Evolutionary conservation across 768 basidiomycete genomes (phyloP).

Genomic region (Mycena vulgaris): DNA sequence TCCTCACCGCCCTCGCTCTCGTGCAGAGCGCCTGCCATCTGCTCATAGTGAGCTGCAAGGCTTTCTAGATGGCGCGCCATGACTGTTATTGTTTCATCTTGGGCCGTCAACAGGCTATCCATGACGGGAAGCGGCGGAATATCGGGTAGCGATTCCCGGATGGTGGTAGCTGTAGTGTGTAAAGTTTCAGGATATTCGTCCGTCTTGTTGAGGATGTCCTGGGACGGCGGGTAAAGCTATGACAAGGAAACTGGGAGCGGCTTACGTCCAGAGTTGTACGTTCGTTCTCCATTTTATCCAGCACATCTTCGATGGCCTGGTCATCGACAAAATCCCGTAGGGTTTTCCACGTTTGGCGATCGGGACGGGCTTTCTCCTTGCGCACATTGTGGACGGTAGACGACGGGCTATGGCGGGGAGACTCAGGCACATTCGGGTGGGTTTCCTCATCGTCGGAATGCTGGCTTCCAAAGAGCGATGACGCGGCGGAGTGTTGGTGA

Average conservation of each 20-base stretch:
- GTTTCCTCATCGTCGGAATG: slow-evolving; percentile 56
- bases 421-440: slow-evolving; percentile 38
- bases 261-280: slow-evolving; percentile 77
- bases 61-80: slow-evolving; percentile 86
- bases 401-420: slow-evolving; percentile 57
- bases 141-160: slow-evolving; percentile 67
- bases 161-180: slow-evolving; percentile 65
- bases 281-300: slow-evolving; percentile 83
- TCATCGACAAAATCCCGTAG: slow-evolving; percentile 91
- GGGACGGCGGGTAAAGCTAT: slow-evolving; percentile 16
- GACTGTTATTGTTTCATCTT: slow-evolving; percentile 69
- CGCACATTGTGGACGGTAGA: slow-evolving; percentile 58
- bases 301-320: slow-evolving; percentile 80
- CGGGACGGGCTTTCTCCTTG: slow-evolving; percentile 50
- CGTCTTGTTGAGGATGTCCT: slow-evolving; percentile 77
- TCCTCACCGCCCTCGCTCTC: slow-evolving; percentile 79
- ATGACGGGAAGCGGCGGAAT: slow-evolving; percentile 56
- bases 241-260: slow-evolving; percentile 17
- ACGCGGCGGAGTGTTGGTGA: slow-evolving; percentile 74
- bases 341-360: slow-evolving; percentile 82
- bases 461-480: slow-evolving; percentile 88
- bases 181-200: slow-evolving; percentile 80
- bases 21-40: slow-evolving; percentile 79
- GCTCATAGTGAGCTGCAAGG: slow-evolving; percentile 81
- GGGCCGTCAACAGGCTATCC: slow-evolving; percentile 64